Base-by-base conservation (phyloP, 2,329 filamentous ascomycete species). In the Xylaria digitata region DNA sequence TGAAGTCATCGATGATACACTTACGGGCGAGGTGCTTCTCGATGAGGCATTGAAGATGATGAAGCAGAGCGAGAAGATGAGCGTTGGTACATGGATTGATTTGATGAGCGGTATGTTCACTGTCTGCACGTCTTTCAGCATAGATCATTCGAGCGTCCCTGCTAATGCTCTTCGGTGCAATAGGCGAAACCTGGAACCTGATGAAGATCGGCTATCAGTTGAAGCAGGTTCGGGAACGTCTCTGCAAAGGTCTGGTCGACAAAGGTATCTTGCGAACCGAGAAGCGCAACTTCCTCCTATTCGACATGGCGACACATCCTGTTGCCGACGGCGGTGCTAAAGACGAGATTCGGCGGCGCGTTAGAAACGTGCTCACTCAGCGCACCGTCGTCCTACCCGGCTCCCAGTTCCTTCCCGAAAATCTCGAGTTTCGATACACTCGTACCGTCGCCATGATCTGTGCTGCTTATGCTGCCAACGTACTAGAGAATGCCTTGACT, bases 131-230 rank as follows among this genome's bases (percentile, higher is more conserved):
- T 9, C 37, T 13, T 42, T 26, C 21, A 1, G 30, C 13, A 6
- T 32, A 30, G n/a, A 1, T 32, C 34, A 11, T 50, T 17, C 42
- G 7, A 49, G 5, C 58, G 15, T 57, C 56, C 66, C 56, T 46
- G 57, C 63, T 66, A 52, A 59, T 40, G 2, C 56, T 32, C 58
- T 55, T 34, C 46, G 45, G 54, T 46, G 21, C 30, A 23, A 63
- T 77, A 98, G 95, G 96, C 79, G 96, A 99, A 82, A 99, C 96
- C 62, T 99, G 96, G 96, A 99, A 99, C 79, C 84, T 99, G 72
- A 98, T 99, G 96, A 99, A 99, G 86, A 99, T 99, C 75, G 96
- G 96, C 79, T 99, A 99, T 82, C 96, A 99, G 84, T 87, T 99
- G 75, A 99, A 99, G 84, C 96, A 99, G 86, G 96, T 99, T 66